Evolutionary conservation across 1,284 basidiomycete species (phyloP).

Genomic region (Agroathelia rolfsii): DNA sequence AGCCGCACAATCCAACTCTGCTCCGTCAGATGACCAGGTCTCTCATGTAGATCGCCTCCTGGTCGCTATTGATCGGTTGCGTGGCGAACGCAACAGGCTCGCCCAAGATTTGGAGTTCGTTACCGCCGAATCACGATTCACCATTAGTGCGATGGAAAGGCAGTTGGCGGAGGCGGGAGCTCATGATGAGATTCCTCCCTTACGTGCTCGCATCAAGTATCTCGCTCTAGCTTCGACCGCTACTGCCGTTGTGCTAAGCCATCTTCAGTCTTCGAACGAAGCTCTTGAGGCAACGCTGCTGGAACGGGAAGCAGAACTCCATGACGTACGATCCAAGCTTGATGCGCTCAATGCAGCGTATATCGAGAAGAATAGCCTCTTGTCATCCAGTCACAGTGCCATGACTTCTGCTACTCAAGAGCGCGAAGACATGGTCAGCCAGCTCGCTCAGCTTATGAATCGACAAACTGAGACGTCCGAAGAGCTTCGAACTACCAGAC

Average conservation of each 20-base stretch:
- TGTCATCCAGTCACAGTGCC: too few species aligned
- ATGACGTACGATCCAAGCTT: too few species aligned
- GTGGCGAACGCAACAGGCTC: slow-evolving; percentile 62
- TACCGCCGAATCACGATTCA: slow-evolving; percentile 60
- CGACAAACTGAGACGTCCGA: too few species aligned
- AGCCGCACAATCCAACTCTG: slow-evolving; percentile 8
- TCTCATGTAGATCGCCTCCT: slow-evolving; percentile 46
- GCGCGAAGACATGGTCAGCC: too few species aligned
- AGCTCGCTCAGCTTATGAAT: too few species aligned
- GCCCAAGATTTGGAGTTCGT: slow-evolving; percentile 60
- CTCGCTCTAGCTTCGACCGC: slow-evolving; percentile 22
- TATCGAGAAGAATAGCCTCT: too few species aligned
- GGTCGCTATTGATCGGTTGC: slow-evolving; percentile 52
- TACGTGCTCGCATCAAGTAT: slow-evolving; percentile 14
- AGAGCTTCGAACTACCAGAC: too few species aligned
- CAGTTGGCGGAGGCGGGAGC: slow-evolving; percentile 26
- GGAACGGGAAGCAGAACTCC: slow-evolving; percentile 22
- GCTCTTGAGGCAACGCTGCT: slow-evolving; percentile 22
- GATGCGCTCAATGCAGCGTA: too few species aligned
- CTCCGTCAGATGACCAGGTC: slow-evolving; percentile 10
- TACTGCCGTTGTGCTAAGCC: slow-evolving; percentile 26
- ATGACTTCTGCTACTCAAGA: too few species aligned
- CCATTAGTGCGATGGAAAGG: slow-evolving; percentile 48
- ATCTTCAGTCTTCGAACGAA: slow-evolving; percentile 22
- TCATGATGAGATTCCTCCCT: slow-evolving; percentile 11